Conservation (phyloP, 1,284 basidiomycete genomes). For the Heterobasidion annosum region DNA sequence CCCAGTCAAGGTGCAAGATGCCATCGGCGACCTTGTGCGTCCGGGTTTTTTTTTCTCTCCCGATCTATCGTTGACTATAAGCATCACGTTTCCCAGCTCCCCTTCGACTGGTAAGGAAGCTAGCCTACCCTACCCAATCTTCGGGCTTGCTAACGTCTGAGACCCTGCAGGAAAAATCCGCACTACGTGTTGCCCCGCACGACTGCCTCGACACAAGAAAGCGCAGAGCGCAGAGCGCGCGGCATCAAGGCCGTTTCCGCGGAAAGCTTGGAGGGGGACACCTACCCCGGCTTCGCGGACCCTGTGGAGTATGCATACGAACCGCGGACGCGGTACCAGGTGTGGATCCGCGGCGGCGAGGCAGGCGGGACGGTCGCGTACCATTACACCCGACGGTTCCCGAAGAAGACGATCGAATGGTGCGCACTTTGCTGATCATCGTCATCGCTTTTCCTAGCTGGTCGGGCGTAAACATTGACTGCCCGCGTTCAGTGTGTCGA, state of each 20-base stretch:
- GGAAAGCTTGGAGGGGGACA: no score
- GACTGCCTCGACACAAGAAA: conserved; percentile 8
- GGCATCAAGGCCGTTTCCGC: conserved; percentile 37
- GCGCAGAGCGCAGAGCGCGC: conserved; percentile 16
- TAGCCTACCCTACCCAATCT: neutral
- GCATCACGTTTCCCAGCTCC: conserved; percentile 2
- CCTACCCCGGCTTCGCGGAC: conserved; percentile 35
- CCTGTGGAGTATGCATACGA: conserved; percentile 31
- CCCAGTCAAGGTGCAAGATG: conserved; percentile 48
- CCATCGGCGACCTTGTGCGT: conserved; percentile 57
- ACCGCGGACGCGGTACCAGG: conserved; percentile 52
- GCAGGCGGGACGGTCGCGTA: conserved; percentile 22
- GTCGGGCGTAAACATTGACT: conserved; percentile 24
- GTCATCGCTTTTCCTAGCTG: neutral
- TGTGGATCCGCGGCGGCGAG: conserved; percentile 32
- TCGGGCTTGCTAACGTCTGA: neutral
- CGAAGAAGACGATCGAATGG: conserved; percentile 38
- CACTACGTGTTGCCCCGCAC: neutral
- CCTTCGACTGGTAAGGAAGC: conserved; percentile 8
- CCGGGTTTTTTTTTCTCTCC: neutral
- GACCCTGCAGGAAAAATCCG: neutral
- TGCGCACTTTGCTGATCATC: conserved; percentile 17
- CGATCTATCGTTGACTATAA: neutral
- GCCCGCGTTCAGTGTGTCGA: conserved; percentile 12
- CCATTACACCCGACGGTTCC: conserved; percentile 43